Conservation (phyloP, 208 protist genomes). For the Crithidia fasciculata region DNA sequence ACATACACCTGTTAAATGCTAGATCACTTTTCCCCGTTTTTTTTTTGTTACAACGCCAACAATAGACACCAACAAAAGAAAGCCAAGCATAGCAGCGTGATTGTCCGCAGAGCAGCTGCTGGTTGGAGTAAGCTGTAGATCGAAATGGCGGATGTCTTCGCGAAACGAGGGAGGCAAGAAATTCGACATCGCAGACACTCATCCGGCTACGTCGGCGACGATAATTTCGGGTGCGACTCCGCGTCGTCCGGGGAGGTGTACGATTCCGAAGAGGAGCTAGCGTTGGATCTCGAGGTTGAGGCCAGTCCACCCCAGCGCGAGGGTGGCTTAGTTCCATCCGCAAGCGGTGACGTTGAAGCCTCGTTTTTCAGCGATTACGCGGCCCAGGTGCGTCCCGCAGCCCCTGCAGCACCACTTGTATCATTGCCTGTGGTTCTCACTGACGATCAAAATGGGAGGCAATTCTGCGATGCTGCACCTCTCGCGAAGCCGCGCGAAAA, state of each 20-base stretch:
- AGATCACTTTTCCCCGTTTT: no score
- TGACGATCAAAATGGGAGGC: not conserved
- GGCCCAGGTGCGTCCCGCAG: constrained; percentile 7
- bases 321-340: not conserved
- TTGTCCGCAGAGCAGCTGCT: no score
- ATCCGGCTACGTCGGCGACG: not conserved
- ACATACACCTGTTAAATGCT: no score
- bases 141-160: constrained; percentile 3
- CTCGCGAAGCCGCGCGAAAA: not conserved
- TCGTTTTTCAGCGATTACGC: constrained; percentile 40
- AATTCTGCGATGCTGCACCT: not conserved
- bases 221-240: not conserved
- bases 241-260: constrained; percentile 3
- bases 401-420: not conserved
- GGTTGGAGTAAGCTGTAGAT: no score
- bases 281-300: constrained; percentile 33
- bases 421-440: not conserved
- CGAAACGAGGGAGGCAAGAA: not conserved
- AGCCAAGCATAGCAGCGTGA: no score
- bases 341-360: not conserved
- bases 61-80: no score
- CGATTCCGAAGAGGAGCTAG: constrained; percentile 9
- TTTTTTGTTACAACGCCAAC: no score
- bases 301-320: constrained; percentile 24
- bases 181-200: not conserved